Percentiles rank a stretch among this genome's conserved stretches.
Evolutionary conservation across 352 stramenopile species (phyloP).

Genomic region (Aphanomyces stellatus): DNA sequence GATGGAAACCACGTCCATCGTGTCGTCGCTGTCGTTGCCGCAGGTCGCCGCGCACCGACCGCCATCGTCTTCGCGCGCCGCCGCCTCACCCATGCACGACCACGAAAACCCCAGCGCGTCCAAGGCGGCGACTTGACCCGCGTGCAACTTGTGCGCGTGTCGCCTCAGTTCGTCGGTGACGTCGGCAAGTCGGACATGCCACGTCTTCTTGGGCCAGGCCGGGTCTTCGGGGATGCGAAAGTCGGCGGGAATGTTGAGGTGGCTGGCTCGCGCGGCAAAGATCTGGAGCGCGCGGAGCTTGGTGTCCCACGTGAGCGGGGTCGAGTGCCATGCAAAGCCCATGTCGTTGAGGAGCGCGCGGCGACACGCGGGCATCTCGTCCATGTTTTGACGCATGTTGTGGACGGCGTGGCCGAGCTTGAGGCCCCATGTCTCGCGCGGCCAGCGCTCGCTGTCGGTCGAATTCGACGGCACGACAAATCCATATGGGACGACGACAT

Average conservation of each 20-base stretch:
- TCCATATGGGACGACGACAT: constrained; percentile 87
- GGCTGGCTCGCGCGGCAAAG: constrained; percentile 37
- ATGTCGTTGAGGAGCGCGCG: constrained; percentile 71
- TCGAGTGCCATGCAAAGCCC: constrained; percentile 89
- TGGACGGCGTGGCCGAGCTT: constrained; percentile 87
- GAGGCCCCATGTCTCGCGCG: constrained; percentile 73
- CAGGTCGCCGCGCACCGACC: background rate
- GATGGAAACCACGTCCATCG: constrained; percentile 1
- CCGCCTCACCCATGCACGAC: too few relatives aligned
- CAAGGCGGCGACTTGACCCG: constrained; percentile 35
- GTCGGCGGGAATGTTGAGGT: constrained; percentile 47
- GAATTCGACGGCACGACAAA: constrained; percentile 83
- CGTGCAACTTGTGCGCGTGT: constrained; percentile 35
- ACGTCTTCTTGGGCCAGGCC: constrained; percentile 41
- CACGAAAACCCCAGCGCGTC: constrained; percentile 57
- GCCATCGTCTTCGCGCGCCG: constrained; percentile 32
- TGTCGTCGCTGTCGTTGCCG: background rate
- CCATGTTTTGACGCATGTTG: constrained; percentile 84
- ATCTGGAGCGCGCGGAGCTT: constrained; percentile 50
- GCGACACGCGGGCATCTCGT: constrained; percentile 65
- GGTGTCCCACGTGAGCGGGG: constrained; percentile 40
- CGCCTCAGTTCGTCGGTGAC: constrained; percentile 56
- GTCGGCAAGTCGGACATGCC: constrained; percentile 53
- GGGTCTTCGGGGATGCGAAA: constrained; percentile 55
- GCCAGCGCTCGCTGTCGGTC: constrained; percentile 52